Evolutionary conservation across 148 eudicot genomes (phyloP).

Genomic region (Dianthus caryophyllus): DNA sequence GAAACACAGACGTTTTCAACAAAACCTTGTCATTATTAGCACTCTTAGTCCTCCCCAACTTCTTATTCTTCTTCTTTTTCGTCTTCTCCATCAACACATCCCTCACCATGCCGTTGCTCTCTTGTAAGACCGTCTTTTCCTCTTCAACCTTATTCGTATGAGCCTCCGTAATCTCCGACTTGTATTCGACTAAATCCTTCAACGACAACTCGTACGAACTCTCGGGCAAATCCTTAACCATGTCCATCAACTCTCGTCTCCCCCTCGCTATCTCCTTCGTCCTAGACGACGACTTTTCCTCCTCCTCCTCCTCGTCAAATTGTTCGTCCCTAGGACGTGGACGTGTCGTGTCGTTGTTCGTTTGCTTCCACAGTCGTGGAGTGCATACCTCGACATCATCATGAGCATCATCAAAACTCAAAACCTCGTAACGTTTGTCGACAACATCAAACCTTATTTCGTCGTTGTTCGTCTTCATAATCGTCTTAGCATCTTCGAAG

Average conservation of each 20-base stretch:
- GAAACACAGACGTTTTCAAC: slow-evolving; percentile 55
- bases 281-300: slow-evolving; percentile 37
- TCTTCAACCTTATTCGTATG: too few relatives aligned
- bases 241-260: slow-evolving; percentile 73
- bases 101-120: not conserved
- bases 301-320: too few relatives aligned
- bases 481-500: slow-evolving; percentile 8
- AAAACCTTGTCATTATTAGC: slow-evolving; percentile 51
- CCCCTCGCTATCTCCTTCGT: slow-evolving; percentile 68
- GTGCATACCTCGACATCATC: slow-evolving; percentile 47
- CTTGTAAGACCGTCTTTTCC: too few relatives aligned
- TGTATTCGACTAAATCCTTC: slow-evolving; percentile 67
- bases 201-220: slow-evolving; percentile 64
- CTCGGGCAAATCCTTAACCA: slow-evolving; percentile 75
- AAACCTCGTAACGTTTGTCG: too few relatives aligned
- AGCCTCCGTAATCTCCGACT: not conserved
- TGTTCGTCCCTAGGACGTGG: too few relatives aligned
- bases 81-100: slow-evolving; percentile 20
- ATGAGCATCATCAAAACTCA: too few relatives aligned
- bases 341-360: too few relatives aligned
- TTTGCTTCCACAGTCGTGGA: slow-evolving; percentile 62
- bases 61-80: slow-evolving; percentile 36
- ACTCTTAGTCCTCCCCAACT: slow-evolving; percentile 46
- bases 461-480: slow-evolving; percentile 7
- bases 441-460: slow-evolving; percentile 37